Percentiles rank a stretch among this genome's conserved stretches.
These are phyloP conservation scores for Phytophthora colocasiae DNA, from an alignment of 352 stramenopile genomes.

Conservation along the genomic window DNA sequence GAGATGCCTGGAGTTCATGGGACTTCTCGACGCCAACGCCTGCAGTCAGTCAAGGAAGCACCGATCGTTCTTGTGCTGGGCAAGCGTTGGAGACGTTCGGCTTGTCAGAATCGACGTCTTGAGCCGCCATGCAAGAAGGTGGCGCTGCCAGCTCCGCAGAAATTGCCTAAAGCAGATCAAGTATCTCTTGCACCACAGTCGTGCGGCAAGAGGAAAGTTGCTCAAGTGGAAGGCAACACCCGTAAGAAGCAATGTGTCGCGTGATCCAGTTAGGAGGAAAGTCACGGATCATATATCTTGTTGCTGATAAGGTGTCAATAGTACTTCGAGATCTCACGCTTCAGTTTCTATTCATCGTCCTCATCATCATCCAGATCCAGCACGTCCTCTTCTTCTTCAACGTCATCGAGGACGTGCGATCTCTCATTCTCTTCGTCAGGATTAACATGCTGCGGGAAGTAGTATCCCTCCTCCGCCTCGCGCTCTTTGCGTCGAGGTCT, in stretches of 20 bases:
- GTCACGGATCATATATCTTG: conserved; percentile 11
- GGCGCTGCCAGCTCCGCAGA: conserved; percentile 6
- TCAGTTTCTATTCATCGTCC: conserved; percentile 18
- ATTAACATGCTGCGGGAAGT: conserved; percentile 45
- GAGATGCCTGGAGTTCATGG: conserved; percentile 1
- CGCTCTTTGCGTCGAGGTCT: conserved; percentile 23
- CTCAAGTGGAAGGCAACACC: conserved; percentile 58
- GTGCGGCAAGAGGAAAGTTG: conserved; percentile 37
- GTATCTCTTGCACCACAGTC: conserved; percentile 9
- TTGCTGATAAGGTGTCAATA: conserved; percentile 5
- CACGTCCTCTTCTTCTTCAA: conserved; percentile 56
- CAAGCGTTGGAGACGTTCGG: conserved; percentile 28
- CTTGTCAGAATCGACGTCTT: conserved; percentile 5
- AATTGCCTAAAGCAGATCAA: conserved; percentile 29
- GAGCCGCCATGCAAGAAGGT: conserved; percentile 31
- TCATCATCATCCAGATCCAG: conserved; percentile 64
- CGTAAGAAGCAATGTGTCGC: conserved; percentile 44
- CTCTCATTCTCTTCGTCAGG: conserved; percentile 34
- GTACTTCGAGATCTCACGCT: not conserved
- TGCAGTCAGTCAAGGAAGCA: conserved; percentile 18
- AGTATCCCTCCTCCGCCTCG: conserved; percentile 48
- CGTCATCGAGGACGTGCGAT: conserved; percentile 50
- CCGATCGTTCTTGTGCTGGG: conserved; percentile 18
- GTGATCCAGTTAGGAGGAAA: conserved; percentile 18
- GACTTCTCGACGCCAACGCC: conserved; percentile 18